Evolutionary conservation across 2,329 filamentous ascomycete genomes (phyloP).

Genomic region (Cladophialophora immunda): DNA sequence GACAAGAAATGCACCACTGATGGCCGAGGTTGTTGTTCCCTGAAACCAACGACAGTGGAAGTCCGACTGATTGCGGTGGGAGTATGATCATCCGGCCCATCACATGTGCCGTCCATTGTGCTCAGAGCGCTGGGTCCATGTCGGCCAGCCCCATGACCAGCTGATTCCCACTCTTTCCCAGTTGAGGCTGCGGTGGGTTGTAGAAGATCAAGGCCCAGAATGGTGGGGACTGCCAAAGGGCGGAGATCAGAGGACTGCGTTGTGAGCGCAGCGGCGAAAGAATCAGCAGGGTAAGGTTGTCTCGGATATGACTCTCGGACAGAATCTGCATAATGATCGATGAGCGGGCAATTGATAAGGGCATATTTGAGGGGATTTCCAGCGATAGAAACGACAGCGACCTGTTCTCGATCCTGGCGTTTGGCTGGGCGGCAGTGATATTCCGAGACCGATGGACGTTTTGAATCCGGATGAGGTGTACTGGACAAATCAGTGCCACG

Average conservation of each 20-base stretch:
- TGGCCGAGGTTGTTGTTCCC: slow-evolving; percentile 2
- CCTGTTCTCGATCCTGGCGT: neutral
- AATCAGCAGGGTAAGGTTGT: neutral
- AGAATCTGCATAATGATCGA: neutral
- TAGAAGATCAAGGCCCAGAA: neutral
- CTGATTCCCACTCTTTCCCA: neutral
- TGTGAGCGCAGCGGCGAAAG: neutral
- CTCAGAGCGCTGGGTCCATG: slow-evolving; percentile 3
- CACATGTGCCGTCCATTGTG: slow-evolving; percentile 23
- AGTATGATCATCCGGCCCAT: slow-evolving; percentile 14
- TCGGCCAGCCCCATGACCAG: neutral
- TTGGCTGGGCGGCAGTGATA: neutral
- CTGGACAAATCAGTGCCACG: neutral
- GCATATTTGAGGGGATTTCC: neutral
- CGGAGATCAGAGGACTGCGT: neutral
- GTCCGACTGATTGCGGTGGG: neutral
- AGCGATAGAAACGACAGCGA: neutral
- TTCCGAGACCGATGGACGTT: neutral
- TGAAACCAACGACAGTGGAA: slow-evolving; percentile 4
- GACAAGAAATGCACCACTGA: slow-evolving; percentile 28
- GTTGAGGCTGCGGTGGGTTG: neutral
- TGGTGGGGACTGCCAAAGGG: neutral
- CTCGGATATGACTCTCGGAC: neutral
- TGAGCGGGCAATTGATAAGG: neutral
- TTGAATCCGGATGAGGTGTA: neutral